These are phyloP conservation scores for Thelonectria discophora DNA, from an alignment of 2,329 filamentous ascomycete species.

Conservation along the genomic window DNA sequence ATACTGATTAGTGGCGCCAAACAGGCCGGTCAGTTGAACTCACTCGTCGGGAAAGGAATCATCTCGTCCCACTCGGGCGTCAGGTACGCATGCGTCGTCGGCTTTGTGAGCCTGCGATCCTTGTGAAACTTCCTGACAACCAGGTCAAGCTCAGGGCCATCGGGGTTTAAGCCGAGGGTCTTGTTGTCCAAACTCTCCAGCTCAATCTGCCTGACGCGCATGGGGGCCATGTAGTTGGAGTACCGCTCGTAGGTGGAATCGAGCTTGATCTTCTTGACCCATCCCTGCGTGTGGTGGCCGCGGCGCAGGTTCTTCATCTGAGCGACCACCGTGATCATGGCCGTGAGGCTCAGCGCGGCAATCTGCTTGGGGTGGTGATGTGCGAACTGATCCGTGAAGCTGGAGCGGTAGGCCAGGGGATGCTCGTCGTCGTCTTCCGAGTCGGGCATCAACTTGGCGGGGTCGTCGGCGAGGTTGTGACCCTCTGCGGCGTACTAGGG, in stretches of 20 bases:
- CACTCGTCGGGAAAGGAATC: slow-evolving; percentile 33
- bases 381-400: slow-evolving; percentile 33
- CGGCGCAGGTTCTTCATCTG: slow-evolving; percentile 32
- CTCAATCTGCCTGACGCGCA: slow-evolving; percentile 21
- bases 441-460: no score
- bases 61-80: slow-evolving; percentile 36
- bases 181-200: not conserved
- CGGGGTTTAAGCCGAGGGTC: no score
- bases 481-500: no score
- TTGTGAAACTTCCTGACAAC: slow-evolving; percentile 19
- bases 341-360: slow-evolving; percentile 15
- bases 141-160: not conserved
- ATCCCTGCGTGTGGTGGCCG: slow-evolving; percentile 25
- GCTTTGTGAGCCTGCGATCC: slow-evolving; percentile 17
- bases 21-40: no score
- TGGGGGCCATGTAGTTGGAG: slow-evolving; percentile 36
- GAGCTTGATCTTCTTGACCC: slow-evolving; percentile 28
- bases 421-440: not conserved
- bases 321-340: slow-evolving; percentile 31
- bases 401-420: slow-evolving; percentile 13
- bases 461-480: no score
- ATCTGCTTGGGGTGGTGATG: slow-evolving; percentile 27
- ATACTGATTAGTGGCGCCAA: no score
- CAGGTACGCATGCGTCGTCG: slow-evolving; percentile 27
- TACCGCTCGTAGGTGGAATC: slow-evolving; percentile 26